phyloP scores from a whole-genome alignment of 2,329 filamentous ascomycete species.

The Epichloe sibirici region DNA sequence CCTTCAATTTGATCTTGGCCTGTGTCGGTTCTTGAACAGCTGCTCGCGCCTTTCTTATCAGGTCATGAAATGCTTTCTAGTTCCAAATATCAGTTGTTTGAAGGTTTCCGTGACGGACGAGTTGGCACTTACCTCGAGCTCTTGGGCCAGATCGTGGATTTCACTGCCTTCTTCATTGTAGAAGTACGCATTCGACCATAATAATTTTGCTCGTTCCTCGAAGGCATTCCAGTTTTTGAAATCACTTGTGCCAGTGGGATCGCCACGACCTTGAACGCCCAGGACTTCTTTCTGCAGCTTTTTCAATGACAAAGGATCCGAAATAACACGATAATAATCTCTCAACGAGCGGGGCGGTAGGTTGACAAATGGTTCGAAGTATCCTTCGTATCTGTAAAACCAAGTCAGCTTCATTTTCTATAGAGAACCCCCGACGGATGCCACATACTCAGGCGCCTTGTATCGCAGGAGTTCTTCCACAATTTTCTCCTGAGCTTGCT shows the following conservation, averaged over 20 bases:
- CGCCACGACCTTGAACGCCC: slow-evolving; percentile 56
- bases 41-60: slow-evolving; percentile 59
- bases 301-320: slow-evolving; percentile 66
- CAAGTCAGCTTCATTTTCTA: slow-evolving; percentile 10
- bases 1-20: slow-evolving; percentile 71
- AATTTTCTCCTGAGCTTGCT: slow-evolving; percentile 78
- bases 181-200: slow-evolving; percentile 79
- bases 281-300: slow-evolving; percentile 66
- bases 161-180: slow-evolving; percentile 91
- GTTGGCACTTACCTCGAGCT: slow-evolving; percentile 53
- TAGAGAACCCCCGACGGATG: background rate
- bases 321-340: slow-evolving; percentile 80
- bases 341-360: slow-evolving; percentile 63
- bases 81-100: slow-evolving; percentile 6
- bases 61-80: slow-evolving; percentile 56
- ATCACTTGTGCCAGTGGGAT: slow-evolving; percentile 49
- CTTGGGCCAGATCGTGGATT: slow-evolving; percentile 63
- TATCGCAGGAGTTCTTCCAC: slow-evolving; percentile 61
- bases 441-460: slow-evolving; percentile 49
- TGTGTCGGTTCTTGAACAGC: slow-evolving; percentile 60
- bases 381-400: slow-evolving; percentile 50
- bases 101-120: background rate
- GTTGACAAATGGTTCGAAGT: slow-evolving; percentile 63
- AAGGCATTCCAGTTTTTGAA: slow-evolving; percentile 77
- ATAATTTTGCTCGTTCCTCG: slow-evolving; percentile 63